Percentiles rank a stretch among this genome's conserved stretches.
phyloP scores from a whole-genome alignment of 1,139 yeast species.

The Yamadazyma jaroonii region DNA sequence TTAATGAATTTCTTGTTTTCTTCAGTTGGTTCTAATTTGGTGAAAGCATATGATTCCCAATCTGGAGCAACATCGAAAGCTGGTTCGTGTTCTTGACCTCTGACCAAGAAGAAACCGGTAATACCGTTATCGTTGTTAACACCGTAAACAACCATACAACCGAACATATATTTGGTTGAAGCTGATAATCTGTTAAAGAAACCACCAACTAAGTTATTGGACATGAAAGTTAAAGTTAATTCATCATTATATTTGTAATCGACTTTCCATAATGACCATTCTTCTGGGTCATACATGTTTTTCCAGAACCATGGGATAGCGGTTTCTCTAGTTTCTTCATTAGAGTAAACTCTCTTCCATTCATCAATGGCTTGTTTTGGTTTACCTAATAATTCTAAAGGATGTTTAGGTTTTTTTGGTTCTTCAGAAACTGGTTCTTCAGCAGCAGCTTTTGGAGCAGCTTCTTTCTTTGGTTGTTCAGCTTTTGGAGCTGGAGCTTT shows the following conservation, averaged over 20 bases:
- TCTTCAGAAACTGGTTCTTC: constrained; percentile 45
- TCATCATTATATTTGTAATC: constrained; percentile 98
- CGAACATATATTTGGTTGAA: constrained; percentile 93
- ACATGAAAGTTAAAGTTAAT: constrained; percentile 95
- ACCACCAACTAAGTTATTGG: constrained; percentile 97
- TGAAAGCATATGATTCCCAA: constrained; percentile 70
- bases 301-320: constrained; percentile 99
- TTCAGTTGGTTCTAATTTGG: constrained; percentile 41
- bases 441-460: constrained; percentile 33
- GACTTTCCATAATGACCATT: constrained; percentile 94
- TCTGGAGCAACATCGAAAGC: constrained; percentile 99
- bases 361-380: constrained; percentile 77
- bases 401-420: constrained; percentile 82
- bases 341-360: constrained; percentile 97
- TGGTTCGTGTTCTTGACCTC: constrained; percentile 90
- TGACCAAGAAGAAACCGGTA: constrained; percentile 88
- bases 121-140: constrained; percentile 99
- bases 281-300: constrained; percentile 84
- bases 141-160: constrained; percentile 92
- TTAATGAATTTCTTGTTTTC: constrained; percentile 37
- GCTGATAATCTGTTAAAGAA: constrained; percentile 94
- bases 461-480: constrained; percentile 24
- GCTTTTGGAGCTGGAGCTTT: constrained; percentile 29
- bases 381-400: constrained; percentile 79
- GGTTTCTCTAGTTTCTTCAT: constrained; percentile 92